Evolutionary conservation across 306 rosid species (phyloP).

Genomic region (Carpinus viminea): DNA sequence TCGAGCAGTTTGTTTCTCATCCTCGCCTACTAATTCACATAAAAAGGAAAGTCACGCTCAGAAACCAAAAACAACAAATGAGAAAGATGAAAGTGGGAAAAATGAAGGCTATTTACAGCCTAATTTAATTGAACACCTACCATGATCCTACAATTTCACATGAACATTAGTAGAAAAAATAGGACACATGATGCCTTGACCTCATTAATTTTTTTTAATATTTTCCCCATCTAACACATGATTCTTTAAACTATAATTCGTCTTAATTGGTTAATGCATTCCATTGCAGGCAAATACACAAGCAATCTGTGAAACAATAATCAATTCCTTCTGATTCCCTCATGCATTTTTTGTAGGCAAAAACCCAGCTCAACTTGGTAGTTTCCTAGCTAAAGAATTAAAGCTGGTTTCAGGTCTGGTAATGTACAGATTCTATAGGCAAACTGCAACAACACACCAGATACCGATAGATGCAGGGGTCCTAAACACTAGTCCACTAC

Average conservation of each 20-base stretch:
- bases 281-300: background rate
- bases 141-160: background rate
- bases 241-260: too few relatives aligned
- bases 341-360: background rate
- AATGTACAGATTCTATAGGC: background rate
- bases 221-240: background rate
- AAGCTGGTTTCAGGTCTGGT: background rate
- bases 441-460: too few relatives aligned
- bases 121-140: background rate
- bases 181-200: background rate
- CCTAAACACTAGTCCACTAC: too few relatives aligned
- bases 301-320: background rate
- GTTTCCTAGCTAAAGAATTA: background rate
- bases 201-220: background rate
- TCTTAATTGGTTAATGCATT: too few relatives aligned
- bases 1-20: slow-evolving; percentile 35
- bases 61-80: background rate
- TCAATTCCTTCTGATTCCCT: background rate
- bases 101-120: too few relatives aligned
- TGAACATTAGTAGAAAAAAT: background rate
- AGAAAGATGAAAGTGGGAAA: background rate
- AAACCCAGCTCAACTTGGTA: background rate
- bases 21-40: slow-evolving; percentile 36
- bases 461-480: background rate
- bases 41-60: slow-evolving; percentile 7